Evolutionary conservation across 2,329 filamentous ascomycete genomes (phyloP).

Genomic region (Neofusicoccum kwambonambiense): DNA sequence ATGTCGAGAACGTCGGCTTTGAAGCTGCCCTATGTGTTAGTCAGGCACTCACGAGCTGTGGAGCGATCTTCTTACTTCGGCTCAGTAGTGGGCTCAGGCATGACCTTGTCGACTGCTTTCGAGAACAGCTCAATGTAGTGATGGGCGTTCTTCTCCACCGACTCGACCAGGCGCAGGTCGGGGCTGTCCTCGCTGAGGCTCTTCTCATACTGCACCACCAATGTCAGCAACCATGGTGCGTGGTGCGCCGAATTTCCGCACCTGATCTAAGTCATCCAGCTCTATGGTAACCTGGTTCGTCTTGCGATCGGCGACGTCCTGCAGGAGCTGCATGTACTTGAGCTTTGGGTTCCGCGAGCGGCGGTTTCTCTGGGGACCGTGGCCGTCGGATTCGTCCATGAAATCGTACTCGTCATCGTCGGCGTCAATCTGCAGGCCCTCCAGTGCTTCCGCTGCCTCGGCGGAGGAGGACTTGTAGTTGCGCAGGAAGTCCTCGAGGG

Average conservation of each 20-base stretch:
- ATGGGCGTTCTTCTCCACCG: slow-evolving; percentile 85
- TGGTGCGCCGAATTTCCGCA: slow-evolving; percentile 42
- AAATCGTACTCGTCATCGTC: slow-evolving; percentile 94
- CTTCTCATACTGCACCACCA: slow-evolving; percentile 67
- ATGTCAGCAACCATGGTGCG: not conserved
- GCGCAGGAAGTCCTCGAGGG: slow-evolving; percentile 83
- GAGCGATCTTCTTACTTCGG: slow-evolving; percentile 59
- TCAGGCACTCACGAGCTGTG: not conserved
- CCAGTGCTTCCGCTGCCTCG: slow-evolving; percentile 75
- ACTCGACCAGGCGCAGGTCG: slow-evolving; percentile 69
- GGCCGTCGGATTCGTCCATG: slow-evolving; percentile 75
- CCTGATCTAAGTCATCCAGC: slow-evolving; percentile 78
- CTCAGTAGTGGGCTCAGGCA: slow-evolving; percentile 76
- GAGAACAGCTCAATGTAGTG: slow-evolving; percentile 94
- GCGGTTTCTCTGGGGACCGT: slow-evolving; percentile 48
- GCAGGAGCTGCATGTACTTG: slow-evolving; percentile 87
- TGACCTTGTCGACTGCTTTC: slow-evolving; percentile 78
- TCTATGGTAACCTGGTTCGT: slow-evolving; percentile 79
- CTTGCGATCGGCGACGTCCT: slow-evolving; percentile 80
- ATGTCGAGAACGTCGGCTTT: slow-evolving; percentile 98
- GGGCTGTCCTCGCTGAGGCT: slow-evolving; percentile 59
- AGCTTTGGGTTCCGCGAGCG: slow-evolving; percentile 57
- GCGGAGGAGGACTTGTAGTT: slow-evolving; percentile 80
- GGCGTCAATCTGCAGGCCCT: slow-evolving; percentile 81
- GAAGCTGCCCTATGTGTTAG: slow-evolving; percentile 58